These are phyloP conservation scores for Carex arenaria DNA, from an alignment of 202 grass and related monocot species.

Conservation along the genomic window DNA sequence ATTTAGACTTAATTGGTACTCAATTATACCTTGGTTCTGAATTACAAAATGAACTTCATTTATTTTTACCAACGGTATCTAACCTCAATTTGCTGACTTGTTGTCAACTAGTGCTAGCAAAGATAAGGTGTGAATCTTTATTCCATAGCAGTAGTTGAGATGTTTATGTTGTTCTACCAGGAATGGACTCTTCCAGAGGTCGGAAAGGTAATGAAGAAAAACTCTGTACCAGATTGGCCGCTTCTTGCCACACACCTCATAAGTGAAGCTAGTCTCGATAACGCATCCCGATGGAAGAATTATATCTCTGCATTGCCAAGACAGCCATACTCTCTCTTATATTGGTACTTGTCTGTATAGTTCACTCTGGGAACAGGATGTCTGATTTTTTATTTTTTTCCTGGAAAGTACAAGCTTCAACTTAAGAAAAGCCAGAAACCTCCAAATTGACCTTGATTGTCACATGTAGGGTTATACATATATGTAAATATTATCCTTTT, in stretches of 20 bases:
- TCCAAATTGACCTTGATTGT: background rate
- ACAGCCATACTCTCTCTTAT: slow-evolving; percentile 95
- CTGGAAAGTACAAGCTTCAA: background rate
- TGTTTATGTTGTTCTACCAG: slow-evolving; percentile 32
- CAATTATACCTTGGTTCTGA: background rate
- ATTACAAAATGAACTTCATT: background rate
- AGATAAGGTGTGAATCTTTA: background rate
- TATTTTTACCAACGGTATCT: background rate
- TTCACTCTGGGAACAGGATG: background rate
- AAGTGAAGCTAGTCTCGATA: slow-evolving; percentile 75
- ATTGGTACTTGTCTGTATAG: slow-evolving; percentile 50
- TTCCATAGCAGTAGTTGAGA: background rate
- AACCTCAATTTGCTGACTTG: background rate
- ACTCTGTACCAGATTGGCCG: slow-evolving; percentile 90
- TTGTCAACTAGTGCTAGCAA: background rate
- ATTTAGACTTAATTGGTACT: background rate
- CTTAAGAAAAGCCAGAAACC: background rate
- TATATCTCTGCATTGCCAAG: slow-evolving; percentile 85
- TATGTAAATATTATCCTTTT: background rate
- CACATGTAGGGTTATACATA: background rate
- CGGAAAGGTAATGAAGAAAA: slow-evolving; percentile 59
- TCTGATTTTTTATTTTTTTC: background rate
- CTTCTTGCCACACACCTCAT: slow-evolving; percentile 86
- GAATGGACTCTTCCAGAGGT: slow-evolving; percentile 68
- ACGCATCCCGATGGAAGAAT: slow-evolving; percentile 71